phyloP scores from a whole-genome alignment of 805 yeast species.

The Ogataea nakhonphanomensis region DNA sequence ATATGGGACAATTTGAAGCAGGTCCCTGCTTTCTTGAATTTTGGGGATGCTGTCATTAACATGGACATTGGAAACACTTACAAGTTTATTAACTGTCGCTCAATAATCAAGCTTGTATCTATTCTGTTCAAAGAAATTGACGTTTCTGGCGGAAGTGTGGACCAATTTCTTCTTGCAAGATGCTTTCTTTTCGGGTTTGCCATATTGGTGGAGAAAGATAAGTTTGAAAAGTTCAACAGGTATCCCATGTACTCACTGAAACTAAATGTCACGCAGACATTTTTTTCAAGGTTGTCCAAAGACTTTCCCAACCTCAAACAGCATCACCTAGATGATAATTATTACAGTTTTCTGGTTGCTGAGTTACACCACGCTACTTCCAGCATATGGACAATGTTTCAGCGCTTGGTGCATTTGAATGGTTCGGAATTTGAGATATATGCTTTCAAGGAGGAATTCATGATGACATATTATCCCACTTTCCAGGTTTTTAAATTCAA shows the following conservation, averaged over 20 bases:
- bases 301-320: conserved; percentile 16
- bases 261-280: conserved; percentile 7
- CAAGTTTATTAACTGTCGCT: conserved; percentile 14
- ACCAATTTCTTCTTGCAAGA: conserved; percentile 11
- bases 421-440: conserved; percentile 12
- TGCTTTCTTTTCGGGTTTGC: conserved; percentile 18
- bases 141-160: conserved; percentile 3
- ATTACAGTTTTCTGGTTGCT: conserved; percentile 17
- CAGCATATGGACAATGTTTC: conserved; percentile 14
- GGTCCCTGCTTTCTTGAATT: conserved; percentile 10
- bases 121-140: conserved; percentile 9
- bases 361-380: conserved; percentile 6
- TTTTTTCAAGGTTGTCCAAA: conserved; percentile 8
- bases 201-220: conserved; percentile 17
- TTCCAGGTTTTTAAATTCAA: conserved; percentile 23
- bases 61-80: conserved; percentile 13
- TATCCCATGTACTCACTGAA: conserved; percentile 15
- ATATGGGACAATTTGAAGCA: conserved; percentile 12
- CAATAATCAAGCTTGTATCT: conserved; percentile 9
- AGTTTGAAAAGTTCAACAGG: conserved; percentile 14
- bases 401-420: conserved; percentile 4
- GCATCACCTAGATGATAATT: conserved; percentile 20
- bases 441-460: conserved; percentile 11
- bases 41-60: conserved; percentile 10
- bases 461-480: conserved; percentile 13